These are phyloP conservation scores for Exophiala alcalophila DNA, from an alignment of 2,329 filamentous ascomycete species.

Conservation along the genomic window DNA sequence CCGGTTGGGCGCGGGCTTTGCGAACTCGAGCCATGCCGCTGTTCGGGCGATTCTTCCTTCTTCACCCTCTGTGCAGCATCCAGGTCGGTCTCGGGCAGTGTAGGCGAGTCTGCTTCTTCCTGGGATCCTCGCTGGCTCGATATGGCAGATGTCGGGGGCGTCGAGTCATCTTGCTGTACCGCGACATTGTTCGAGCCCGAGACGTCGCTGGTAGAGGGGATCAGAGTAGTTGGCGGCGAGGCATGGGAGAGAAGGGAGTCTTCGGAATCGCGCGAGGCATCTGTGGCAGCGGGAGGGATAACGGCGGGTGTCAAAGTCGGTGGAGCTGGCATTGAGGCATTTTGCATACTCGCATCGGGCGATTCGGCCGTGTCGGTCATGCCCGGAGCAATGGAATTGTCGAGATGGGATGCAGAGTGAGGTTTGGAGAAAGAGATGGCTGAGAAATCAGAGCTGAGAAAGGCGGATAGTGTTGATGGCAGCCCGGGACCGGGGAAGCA, in stretches of 20 bases:
- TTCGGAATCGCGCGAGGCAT: slow-evolving; percentile 5
- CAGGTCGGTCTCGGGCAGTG: slow-evolving; percentile 7
- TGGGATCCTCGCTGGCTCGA: slow-evolving; percentile 17
- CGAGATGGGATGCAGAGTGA: neutral
- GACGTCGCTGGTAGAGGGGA: slow-evolving; percentile 17
- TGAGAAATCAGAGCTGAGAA: neutral
- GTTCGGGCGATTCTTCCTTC: slow-evolving; percentile 1
- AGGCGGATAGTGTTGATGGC: neutral
- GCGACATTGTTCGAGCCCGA: slow-evolving; percentile 8
- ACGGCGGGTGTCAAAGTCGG: slow-evolving; percentile 15
- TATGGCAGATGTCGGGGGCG: slow-evolving; percentile 23
- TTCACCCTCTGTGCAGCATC: neutral
- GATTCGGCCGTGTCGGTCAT: slow-evolving; percentile 12
- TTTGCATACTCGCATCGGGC: slow-evolving; percentile 16
- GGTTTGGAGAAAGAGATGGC: neutral
- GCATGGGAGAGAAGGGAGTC: slow-evolving; percentile 8
- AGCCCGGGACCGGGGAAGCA: no score
- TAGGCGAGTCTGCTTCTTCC: slow-evolving; percentile 8
- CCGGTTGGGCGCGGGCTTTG: slow-evolving; percentile 18
- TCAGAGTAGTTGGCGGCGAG: slow-evolving; percentile 12
- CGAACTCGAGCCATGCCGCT: slow-evolving; percentile 11
- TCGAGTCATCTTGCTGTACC: slow-evolving; percentile 14
- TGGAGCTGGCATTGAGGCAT: slow-evolving; percentile 21
- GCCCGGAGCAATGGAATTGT: slow-evolving; percentile 2
- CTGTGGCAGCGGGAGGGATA: neutral